Conservation (phyloP, 1,284 basidiomycete genomes). For the Moesziomyces antarcticus region DNA sequence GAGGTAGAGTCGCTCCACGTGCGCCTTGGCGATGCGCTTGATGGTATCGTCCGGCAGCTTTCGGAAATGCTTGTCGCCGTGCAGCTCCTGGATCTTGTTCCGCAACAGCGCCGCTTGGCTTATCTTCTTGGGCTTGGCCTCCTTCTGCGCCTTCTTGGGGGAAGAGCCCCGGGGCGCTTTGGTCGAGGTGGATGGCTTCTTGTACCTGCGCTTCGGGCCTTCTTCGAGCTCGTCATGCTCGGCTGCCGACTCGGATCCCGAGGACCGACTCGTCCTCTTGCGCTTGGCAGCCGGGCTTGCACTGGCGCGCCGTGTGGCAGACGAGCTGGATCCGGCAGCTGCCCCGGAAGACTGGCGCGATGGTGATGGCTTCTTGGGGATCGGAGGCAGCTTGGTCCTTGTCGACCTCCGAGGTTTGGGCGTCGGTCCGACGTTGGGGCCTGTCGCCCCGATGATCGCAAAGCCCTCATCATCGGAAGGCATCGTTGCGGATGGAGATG, state of each 20-base stretch:
- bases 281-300: constrained; percentile 5
- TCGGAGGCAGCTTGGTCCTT: constrained; percentile 21
- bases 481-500: constrained; percentile 1
- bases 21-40: constrained; percentile 33
- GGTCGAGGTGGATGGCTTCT: constrained; percentile 8
- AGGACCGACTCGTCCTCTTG: constrained; percentile 8
- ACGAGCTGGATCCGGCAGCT: not conserved
- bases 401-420: constrained; percentile 6
- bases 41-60: constrained; percentile 23
- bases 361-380: constrained; percentile 13
- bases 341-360: not conserved
- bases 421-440: constrained; percentile 4
- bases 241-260: not conserved
- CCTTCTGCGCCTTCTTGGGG: constrained; percentile 13
- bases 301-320: not conserved
- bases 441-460: constrained; percentile 7
- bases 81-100: constrained; percentile 28
- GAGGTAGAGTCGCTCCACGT: constrained; percentile 31
- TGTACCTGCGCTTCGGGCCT: constrained; percentile 21
- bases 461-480: constrained; percentile 8
- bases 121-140: constrained; percentile 26
- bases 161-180: constrained; percentile 1
- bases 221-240: constrained; percentile 37
- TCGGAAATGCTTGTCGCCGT: constrained; percentile 25
- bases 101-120: constrained; percentile 19